These are phyloP conservation scores for Malus hybrid DNA, from an alignment of 331 rosid genomes.

Conservation along the genomic window DNA sequence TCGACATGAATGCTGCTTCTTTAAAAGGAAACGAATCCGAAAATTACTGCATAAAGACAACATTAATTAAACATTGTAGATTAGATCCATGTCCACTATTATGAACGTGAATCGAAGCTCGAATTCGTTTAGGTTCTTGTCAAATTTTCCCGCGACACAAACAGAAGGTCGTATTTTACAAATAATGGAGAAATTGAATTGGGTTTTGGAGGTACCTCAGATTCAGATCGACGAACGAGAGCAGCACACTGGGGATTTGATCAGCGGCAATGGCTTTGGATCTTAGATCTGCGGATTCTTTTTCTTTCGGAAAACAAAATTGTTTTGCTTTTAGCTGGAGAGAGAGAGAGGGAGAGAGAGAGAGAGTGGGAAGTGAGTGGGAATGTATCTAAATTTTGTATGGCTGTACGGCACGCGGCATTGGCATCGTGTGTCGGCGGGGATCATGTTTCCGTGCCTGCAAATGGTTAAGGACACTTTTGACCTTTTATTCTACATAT, in stretches of 20 bases:
- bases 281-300: conserved; percentile 19
- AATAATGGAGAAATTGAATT: not conserved
- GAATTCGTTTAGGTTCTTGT: not conserved
- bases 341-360: not conserved
- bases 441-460: not conserved
- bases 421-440: not conserved
- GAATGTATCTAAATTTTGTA: not conserved
- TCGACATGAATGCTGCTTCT: conserved; percentile 33
- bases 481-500: not conserved
- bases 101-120: not conserved
- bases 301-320: not conserved
- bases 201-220: not conserved
- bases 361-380: not conserved
- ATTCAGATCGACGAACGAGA: not conserved
- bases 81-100: not conserved
- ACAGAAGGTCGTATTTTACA: not conserved
- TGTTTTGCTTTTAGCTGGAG: not conserved
- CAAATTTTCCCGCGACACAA: not conserved
- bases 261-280: not conserved
- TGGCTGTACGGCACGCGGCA: not conserved
- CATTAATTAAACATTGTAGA: not conserved
- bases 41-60: not conserved
- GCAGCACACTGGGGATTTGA: not conserved
- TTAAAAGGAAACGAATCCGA: conserved; percentile 1
- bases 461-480: not conserved